Base-by-base conservation (phyloP, 306 rosid species). In the Cyclanthera cordifolia region DNA sequence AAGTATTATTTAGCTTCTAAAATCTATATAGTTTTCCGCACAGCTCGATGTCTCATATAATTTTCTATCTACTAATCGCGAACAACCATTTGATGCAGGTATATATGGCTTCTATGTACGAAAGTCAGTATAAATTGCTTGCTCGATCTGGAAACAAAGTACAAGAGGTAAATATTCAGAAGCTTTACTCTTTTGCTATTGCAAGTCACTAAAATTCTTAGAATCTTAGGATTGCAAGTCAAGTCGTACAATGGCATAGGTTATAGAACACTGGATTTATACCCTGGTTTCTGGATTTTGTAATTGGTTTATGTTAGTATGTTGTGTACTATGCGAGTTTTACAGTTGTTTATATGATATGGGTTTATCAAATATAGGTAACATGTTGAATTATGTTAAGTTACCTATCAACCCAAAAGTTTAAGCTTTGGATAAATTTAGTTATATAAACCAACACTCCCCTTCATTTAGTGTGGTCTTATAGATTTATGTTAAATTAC, bases 51-150 rank as follows among this genome's bases (percentile, higher is more conserved):
- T 10, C 68, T 34, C 16, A 19, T 6, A 19, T 61, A 1, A 61
- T 61, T 61, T 61, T 19, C 50, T 24, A 34, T 37, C 28, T 10
- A 60, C 45, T 37, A 8, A 53, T 30, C 23, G 53, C n/a, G n/a
- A n/a, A n/a, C n/a, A n/a, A n/a, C n/a, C n/a, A n/a, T 61, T 72
- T 65, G 58, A 65, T 75, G 77, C 79, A 93, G 96, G 96, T 93
- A 67, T 93, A 93, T 79, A 86, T 93, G 99, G 90, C 96, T 72
- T 87, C 99, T 74, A 82, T 90, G 83, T 87, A 89, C 76, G 96
- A 90, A 82, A 79, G 87, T 78, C 95, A 90, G 73, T 90, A 87
- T 82, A 93, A 93, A 82, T 82, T 93, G 80, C 95, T 93, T 12
- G 99, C 96, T 73, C 85, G 96, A 75, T 79, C 90, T 5, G 99